Percentiles rank a stretch among this genome's conserved stretches.
These are phyloP conservation scores for Bigelowiella natans DNA, from an alignment of 78 protist species.

Conservation along the genomic window DNA sequence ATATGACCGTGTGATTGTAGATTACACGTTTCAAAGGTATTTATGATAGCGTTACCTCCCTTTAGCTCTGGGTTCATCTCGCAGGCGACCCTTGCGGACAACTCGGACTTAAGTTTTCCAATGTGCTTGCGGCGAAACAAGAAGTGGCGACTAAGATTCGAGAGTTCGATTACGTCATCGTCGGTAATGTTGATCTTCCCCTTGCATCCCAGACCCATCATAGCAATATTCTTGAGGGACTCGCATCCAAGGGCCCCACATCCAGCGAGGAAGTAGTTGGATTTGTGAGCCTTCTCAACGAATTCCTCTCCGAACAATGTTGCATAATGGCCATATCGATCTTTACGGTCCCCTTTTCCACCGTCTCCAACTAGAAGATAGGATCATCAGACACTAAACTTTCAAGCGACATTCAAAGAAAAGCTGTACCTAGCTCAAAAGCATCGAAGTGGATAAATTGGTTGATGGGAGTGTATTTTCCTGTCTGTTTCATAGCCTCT, in stretches of 20 bases:
- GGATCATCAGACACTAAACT: no score
- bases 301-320: background rate
- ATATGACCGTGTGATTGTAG: no score
- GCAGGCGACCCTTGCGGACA: no score
- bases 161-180: slow-evolving; percentile 26
- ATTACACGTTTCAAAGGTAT: no score
- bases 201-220: slow-evolving; percentile 30
- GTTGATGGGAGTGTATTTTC: slow-evolving; percentile 38
- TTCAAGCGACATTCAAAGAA: no score
- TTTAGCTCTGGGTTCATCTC: no score
- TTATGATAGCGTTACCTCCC: no score
- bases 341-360: background rate
- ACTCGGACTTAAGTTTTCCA: slow-evolving; percentile 17
- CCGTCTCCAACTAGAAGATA: no score
- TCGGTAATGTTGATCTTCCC: slow-evolving; percentile 31
- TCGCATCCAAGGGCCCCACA: slow-evolving; percentile 63
- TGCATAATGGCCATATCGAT: background rate
- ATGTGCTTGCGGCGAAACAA: slow-evolving; percentile 35
- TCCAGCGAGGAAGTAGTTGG: slow-evolving; percentile 50
- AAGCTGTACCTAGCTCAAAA: background rate
- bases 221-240: slow-evolving; percentile 33
- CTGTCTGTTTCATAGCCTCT: slow-evolving; percentile 73
- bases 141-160: slow-evolving; percentile 43
- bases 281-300: background rate
- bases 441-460: slow-evolving; percentile 40